Percentiles rank a stretch among this genome's conserved stretches.
Conservation (phyloP, 768 basidiomycete species). For the Agrocybe pediades region DNA sequence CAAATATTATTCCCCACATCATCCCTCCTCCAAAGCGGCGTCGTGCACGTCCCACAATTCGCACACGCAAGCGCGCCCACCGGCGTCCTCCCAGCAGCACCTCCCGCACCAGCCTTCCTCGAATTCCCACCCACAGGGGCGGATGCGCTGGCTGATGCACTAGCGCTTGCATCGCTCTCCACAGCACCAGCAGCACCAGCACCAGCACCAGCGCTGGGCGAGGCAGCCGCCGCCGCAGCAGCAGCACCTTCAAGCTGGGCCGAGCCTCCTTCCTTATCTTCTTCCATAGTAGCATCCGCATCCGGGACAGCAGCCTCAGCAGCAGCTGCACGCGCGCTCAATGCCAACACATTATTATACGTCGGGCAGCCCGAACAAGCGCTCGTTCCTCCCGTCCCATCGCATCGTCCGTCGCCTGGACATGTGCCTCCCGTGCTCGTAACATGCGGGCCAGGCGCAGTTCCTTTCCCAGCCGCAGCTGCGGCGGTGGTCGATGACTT, state of each 20-base stretch:
- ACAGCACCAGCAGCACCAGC: slow-evolving; percentile 23
- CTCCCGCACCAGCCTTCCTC: slow-evolving; percentile 16
- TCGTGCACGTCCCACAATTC: slow-evolving; percentile 88
- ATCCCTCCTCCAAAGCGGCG: slow-evolving; percentile 88
- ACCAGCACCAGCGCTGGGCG: slow-evolving; percentile 1
- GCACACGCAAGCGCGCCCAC: slow-evolving; percentile 84
- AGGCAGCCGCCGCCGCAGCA: slow-evolving; percentile 2
- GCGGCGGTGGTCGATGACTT: background rate
- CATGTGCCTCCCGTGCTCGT: slow-evolving; percentile 67
- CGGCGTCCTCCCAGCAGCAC: slow-evolving; percentile 27
- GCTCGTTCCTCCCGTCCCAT: slow-evolving; percentile 93
- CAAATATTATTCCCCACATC: slow-evolving; percentile 93
- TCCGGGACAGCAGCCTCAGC: slow-evolving; percentile 10
- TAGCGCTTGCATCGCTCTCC: slow-evolving; percentile 33
- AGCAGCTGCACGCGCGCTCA: slow-evolving; percentile 34
- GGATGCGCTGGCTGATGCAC: slow-evolving; percentile 21
- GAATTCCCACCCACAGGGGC: slow-evolving; percentile 13
- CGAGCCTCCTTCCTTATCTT: slow-evolving; percentile 19
- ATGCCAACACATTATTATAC: slow-evolving; percentile 80
- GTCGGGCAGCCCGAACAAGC: slow-evolving; percentile 97
- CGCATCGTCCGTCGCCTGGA: slow-evolving; percentile 96
- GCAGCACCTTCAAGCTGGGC: background rate
- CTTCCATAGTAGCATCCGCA: slow-evolving; percentile 17
- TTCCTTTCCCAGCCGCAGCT: no score
- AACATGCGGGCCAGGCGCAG: slow-evolving; percentile 16